Percentiles rank a stretch among this genome's conserved stretches.
These are phyloP conservation scores for Trichoderma simmonsii DNA, from an alignment of 2,329 filamentous ascomycete species.

Conservation along the genomic window DNA sequence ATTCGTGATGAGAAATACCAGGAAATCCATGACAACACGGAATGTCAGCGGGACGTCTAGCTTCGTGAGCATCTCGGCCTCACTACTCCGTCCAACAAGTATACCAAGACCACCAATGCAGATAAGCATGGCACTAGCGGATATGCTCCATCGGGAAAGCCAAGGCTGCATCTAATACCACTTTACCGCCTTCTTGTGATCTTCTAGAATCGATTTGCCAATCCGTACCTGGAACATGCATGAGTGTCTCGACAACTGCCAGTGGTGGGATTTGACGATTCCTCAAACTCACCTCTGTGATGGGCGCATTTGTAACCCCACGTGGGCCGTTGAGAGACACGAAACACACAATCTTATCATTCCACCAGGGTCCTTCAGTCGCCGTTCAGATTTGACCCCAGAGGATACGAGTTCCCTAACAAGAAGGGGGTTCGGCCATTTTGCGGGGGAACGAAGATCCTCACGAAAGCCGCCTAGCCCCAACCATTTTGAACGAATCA, in stretches of 20 bases:
- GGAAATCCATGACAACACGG: neutral
- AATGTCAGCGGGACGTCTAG: neutral
- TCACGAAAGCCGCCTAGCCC: neutral
- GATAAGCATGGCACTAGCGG: conserved; percentile 1
- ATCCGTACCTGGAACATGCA: neutral
- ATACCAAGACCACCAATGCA: neutral
- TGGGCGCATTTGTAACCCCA: neutral
- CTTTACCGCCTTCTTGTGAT: neutral
- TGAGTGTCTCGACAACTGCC: neutral
- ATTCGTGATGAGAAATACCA: neutral
- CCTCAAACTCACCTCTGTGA: neutral
- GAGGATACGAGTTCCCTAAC: neutral
- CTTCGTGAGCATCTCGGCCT: neutral
- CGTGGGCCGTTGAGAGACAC: neutral
- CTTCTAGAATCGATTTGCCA: neutral
- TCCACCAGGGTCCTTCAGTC: neutral
- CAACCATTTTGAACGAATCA: neutral
- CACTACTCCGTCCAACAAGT: neutral
- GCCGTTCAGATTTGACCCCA: neutral
- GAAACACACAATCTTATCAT: neutral
- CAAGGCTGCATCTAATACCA: neutral
- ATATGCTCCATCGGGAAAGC: neutral
- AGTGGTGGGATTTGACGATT: neutral
- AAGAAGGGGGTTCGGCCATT: conserved; percentile 1
- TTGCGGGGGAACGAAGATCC: conserved; percentile 13